These are phyloP conservation scores for Mortierella polycephala DNA, from an alignment of 371 early-diverging fungal species.

Conservation along the genomic window DNA sequence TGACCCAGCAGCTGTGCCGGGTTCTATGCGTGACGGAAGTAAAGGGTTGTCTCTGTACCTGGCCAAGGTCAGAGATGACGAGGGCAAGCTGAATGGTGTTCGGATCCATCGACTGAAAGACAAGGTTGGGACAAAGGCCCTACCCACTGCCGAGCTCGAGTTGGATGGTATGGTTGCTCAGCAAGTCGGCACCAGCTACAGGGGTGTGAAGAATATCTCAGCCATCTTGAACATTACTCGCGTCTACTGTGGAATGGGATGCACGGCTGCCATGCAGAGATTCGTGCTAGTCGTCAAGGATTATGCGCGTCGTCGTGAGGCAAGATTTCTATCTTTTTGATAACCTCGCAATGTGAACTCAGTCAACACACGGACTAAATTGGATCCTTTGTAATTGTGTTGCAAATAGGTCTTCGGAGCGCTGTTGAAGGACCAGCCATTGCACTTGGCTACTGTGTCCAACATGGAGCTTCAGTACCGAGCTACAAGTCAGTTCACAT, in stretches of 20 bases:
- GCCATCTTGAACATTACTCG: constrained; percentile 76
- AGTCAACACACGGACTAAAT: neutral
- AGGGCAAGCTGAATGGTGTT: constrained; percentile 69
- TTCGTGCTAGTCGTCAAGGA: constrained; percentile 66
- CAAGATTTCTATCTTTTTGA: neutral
- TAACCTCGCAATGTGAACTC: too few relatives aligned
- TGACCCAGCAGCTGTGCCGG: constrained; percentile 26
- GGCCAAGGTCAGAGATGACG: constrained; percentile 63
- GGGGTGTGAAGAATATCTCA: constrained; percentile 72
- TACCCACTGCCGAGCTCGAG: constrained; percentile 81
- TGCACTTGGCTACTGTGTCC: constrained; percentile 69
- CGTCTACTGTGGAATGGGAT: constrained; percentile 66
- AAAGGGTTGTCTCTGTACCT: constrained; percentile 71
- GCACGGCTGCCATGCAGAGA: constrained; percentile 59
- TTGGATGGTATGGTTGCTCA: constrained; percentile 66
- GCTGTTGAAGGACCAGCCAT: constrained; percentile 61
- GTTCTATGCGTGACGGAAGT: constrained; percentile 57
- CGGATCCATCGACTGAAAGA: constrained; percentile 72
- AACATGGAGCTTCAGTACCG: constrained; percentile 64
- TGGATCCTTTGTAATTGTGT: neutral
- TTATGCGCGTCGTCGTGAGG: constrained; percentile 68
- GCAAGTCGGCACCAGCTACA: constrained; percentile 63
- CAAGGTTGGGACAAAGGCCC: constrained; percentile 73
- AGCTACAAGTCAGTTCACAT: constrained; percentile 63
- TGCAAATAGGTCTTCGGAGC: constrained; percentile 48